phyloP scores from a whole-genome alignment of 805 yeast genomes.

The Tetrapisispora phaffii region DNA sequence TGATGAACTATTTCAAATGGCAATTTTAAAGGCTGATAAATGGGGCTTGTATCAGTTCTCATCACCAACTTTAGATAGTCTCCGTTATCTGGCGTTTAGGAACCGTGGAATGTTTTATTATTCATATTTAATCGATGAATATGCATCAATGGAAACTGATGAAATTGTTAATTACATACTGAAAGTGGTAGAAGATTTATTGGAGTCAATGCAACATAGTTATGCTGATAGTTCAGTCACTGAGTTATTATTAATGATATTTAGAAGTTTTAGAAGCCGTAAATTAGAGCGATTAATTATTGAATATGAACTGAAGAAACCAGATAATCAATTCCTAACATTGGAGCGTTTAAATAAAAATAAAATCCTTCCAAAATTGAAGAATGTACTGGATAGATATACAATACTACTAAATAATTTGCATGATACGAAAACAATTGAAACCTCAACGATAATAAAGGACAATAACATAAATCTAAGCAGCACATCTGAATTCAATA shows the following conservation, averaged over 20 bases:
- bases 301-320: slow-evolving; percentile 47
- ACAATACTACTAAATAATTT: slow-evolving; percentile 10
- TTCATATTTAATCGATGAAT: slow-evolving; percentile 24
- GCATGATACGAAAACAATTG: slow-evolving; percentile 6
- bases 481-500: not conserved
- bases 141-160: slow-evolving; percentile 24
- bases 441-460: not conserved
- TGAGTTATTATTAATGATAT: slow-evolving; percentile 41
- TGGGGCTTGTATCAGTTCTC: slow-evolving; percentile 26
- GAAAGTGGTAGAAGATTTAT: slow-evolving; percentile 48
- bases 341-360: slow-evolving; percentile 13
- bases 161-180: slow-evolving; percentile 36
- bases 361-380: slow-evolving; percentile 25
- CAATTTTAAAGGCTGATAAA: slow-evolving; percentile 46
- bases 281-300: slow-evolving; percentile 45
- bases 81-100: slow-evolving; percentile 69
- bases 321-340: slow-evolving; percentile 16
- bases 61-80: slow-evolving; percentile 62
- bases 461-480: not conserved
- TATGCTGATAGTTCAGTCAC: slow-evolving; percentile 56
- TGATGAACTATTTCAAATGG: slow-evolving; percentile 53
- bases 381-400: slow-evolving; percentile 11
- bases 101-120: slow-evolving; percentile 71
- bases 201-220: slow-evolving; percentile 53
- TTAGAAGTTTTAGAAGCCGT: slow-evolving; percentile 37